These are phyloP conservation scores for Trypanosomatidae sp. DNA, from an alignment of 208 protist species.

Conservation along the genomic window DNA sequence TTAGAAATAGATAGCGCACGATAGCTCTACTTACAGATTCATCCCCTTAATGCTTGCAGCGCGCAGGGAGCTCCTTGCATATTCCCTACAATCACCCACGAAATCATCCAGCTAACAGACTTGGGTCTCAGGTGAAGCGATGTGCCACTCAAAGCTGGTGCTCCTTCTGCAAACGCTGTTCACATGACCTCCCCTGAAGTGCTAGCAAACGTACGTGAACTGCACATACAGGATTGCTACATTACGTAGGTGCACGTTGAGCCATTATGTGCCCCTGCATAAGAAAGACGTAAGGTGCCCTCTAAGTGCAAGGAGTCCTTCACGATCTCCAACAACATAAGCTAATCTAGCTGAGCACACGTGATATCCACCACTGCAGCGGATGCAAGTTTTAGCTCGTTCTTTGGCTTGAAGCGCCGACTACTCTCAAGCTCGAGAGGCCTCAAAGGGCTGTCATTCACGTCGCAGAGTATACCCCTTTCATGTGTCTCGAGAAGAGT, in stretches of 20 bases:
- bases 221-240: not conserved
- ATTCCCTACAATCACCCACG: not conserved
- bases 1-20: not conserved
- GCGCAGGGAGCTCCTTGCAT: not conserved
- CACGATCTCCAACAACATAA: not conserved
- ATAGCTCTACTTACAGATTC: not conserved
- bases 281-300: no score
- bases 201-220: not conserved
- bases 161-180: not conserved
- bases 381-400: no score
- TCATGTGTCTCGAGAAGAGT: no score
- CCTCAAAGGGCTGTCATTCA: no score
- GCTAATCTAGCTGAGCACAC: no score
- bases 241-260: not conserved
- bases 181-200: not conserved
- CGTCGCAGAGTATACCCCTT: no score
- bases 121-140: not conserved
- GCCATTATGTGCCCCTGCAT: not conserved
- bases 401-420: no score
- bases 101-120: not conserved
- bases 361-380: no score
- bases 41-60: not conserved
- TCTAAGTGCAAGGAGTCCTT: not conserved
- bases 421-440: no score
- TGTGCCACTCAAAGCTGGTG: not conserved